Percentiles rank a stretch among this genome's conserved stretches.
Evolutionary conservation across 2,329 filamentous ascomycete genomes (phyloP).

Genomic region (Aspergillus sp.): DNA sequence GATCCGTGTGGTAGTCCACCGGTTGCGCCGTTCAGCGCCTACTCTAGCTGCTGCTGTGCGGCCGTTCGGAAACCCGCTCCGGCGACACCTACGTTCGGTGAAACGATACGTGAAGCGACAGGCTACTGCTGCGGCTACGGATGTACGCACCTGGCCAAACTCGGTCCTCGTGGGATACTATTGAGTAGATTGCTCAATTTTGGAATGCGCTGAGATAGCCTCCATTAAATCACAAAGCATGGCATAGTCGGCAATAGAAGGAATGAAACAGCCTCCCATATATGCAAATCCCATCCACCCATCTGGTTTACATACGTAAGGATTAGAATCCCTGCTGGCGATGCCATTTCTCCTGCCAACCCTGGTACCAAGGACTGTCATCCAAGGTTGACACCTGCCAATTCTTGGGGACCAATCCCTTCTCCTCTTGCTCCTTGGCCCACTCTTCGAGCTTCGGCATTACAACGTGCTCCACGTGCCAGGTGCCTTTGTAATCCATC

Average conservation of each 20-base stretch:
- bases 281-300: conserved; percentile 1
- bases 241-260: background rate
- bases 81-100: too few species aligned
- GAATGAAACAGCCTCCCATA: conserved; percentile 4
- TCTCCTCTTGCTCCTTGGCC: conserved; percentile 65
- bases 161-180: background rate
- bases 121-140: too few species aligned
- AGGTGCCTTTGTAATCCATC: conserved; percentile 80
- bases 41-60: too few species aligned
- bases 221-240: background rate
- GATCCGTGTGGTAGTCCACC: too few species aligned
- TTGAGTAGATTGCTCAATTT: background rate
- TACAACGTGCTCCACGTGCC: conserved; percentile 74
- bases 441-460: conserved; percentile 66
- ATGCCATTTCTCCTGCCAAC: conserved; percentile 76
- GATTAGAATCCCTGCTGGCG: conserved; percentile 60
- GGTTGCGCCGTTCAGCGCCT: too few species aligned
- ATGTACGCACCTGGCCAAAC: background rate
- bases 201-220: too few species aligned
- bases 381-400: conserved; percentile 72
- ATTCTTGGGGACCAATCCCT: conserved; percentile 58
- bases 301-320: background rate
- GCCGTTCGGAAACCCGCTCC: too few species aligned
- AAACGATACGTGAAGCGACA: too few species aligned
- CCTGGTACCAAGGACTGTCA: conserved; percentile 73